These are phyloP conservation scores for Peziza echinospora DNA, from an alignment of 495 filamentous ascomycete species.

Conservation along the genomic window DNA sequence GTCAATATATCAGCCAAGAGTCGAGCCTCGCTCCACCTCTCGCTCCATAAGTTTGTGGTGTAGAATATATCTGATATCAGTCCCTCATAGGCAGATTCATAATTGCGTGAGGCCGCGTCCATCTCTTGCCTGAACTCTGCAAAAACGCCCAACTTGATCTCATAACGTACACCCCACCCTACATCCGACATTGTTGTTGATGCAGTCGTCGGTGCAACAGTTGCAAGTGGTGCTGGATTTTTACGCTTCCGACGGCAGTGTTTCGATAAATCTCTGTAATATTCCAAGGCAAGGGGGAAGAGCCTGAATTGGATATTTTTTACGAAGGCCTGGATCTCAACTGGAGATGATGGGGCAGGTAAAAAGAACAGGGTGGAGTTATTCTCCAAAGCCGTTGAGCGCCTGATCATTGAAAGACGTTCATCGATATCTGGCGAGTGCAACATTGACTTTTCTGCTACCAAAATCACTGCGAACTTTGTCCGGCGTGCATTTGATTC, in stretches of 20 bases:
- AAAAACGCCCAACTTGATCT: conserved; percentile 76
- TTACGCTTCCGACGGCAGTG: conserved; percentile 57
- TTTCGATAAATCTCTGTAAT: conserved; percentile 77
- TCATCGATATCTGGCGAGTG: conserved; percentile 47
- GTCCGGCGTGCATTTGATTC: conserved; percentile 13
- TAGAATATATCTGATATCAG: conserved; percentile 68
- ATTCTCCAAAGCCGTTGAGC: conserved; percentile 54
- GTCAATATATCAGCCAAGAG: conserved; percentile 59
- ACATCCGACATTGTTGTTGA: conserved; percentile 63
- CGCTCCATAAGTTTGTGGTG: conserved; percentile 65
- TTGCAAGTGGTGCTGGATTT: conserved; percentile 52
- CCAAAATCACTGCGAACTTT: conserved; percentile 46
- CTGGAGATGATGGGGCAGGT: conserved; percentile 37
- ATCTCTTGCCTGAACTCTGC: conserved; percentile 81
- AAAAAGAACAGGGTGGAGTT: conserved; percentile 59
- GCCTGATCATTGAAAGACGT: conserved; percentile 49
- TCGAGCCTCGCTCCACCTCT: conserved; percentile 67
- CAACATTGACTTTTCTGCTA: conserved; percentile 43
- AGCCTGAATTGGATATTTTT: conserved; percentile 36
- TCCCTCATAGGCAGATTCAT: conserved; percentile 62
- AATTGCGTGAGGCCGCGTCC: conserved; percentile 62
- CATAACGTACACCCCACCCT: conserved; percentile 79
- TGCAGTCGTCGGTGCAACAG: conserved; percentile 61
- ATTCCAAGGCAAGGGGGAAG: conserved; percentile 46
- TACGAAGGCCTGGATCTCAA: conserved; percentile 41